Percentiles rank a stretch among this genome's conserved stretches.
Evolutionary conservation across 2,329 filamentous ascomycete genomes (phyloP).

Genomic region (Penicillium sp.): DNA sequence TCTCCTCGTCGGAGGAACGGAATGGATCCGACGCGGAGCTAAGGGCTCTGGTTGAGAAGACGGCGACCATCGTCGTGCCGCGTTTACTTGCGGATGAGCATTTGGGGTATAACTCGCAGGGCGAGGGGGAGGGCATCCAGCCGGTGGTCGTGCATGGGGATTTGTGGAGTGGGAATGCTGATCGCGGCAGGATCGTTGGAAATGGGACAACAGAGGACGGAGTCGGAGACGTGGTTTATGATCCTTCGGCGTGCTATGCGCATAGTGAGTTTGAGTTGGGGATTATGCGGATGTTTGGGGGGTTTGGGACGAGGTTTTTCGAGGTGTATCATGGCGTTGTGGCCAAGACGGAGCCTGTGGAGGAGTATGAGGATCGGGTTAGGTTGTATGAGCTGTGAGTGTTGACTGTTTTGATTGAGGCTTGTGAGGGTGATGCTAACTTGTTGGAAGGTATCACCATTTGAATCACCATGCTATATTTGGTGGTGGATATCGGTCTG

Average conservation of each 20-base stretch:
- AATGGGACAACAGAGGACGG: slow-evolving; percentile 45
- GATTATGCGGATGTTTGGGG: slow-evolving; percentile 97
- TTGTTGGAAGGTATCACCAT: slow-evolving; percentile 72
- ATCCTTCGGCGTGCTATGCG: slow-evolving; percentile 78
- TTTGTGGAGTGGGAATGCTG: slow-evolving; percentile 88
- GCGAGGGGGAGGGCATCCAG: slow-evolving; percentile 57
- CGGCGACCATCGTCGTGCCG: slow-evolving; percentile 68
- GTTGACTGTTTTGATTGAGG: not conserved
- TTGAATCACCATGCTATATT: slow-evolving; percentile 88
- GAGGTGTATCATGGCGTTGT: slow-evolving; percentile 74
- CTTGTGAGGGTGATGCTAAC: slow-evolving; percentile 10
- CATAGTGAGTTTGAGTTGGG: slow-evolving; percentile 90
- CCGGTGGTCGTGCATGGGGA: slow-evolving; percentile 89
- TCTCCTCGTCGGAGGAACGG: slow-evolving; percentile 57
- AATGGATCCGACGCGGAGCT: slow-evolving; percentile 69
- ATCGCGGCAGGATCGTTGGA: slow-evolving; percentile 62
- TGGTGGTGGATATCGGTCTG: slow-evolving; percentile 73
- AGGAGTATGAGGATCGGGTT: slow-evolving; percentile 84
- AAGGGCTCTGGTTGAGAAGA: slow-evolving; percentile 63
- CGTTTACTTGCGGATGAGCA: slow-evolving; percentile 70
- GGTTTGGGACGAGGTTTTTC: slow-evolving; percentile 72
- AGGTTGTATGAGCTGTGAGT: slow-evolving; percentile 79
- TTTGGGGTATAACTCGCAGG: slow-evolving; percentile 52
- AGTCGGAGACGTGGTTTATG: slow-evolving; percentile 76
- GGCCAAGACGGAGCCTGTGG: slow-evolving; percentile 75